Base-by-base conservation (phyloP, 2,329 filamentous ascomycete species). In the Venturia oleaginea region DNA sequence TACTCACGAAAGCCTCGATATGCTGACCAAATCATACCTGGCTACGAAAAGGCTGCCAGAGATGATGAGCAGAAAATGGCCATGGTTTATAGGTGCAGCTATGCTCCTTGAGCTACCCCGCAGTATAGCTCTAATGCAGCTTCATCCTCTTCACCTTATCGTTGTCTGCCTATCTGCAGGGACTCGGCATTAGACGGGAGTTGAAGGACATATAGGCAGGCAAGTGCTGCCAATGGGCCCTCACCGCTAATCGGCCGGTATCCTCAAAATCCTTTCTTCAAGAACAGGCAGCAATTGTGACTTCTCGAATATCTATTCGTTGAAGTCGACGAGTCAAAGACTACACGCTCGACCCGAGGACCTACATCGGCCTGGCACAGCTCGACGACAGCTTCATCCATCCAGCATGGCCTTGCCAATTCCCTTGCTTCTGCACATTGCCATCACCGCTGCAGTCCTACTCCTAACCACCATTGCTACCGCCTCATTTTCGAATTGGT, bases 391-490 rank as follows among this genome's bases (percentile, higher is more conserved):
- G 46, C 46, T 30, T 51, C 46, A 27, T 8, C 11, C 24, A 54
- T 30, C 24, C 24, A 54, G 11, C n/a, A 60, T 60, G 59, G 59
- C 59, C 5, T 19, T 60, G 24, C 59, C 59, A 40, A 15, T 43
- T 10, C 40, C 43, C 59, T 60, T 42, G 40, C 13, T 43, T 17
- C 24, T 60, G 19, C 59, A 60, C 10, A 63, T 63, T 43, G 62
- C 46, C 32, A 24, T 63, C n/a, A 24, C 48, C 5, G 34, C 46
- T n/a, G 30, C 51, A 4, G 30, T 57, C 30, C 11, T 59, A 11
- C 51, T 55, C 34, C 34, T 63, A n/a, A 57, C 34, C 62, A 37
- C 43, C 51, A 19, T 38, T 38, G 46, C 51, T 19, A 46, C 40
- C 19, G 22, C 24, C 2, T 46, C 22, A 7, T 27, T 63, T 30